Evolutionary conservation across 352 stramenopile species (phyloP).

Genomic region (Globisporangium okanoganense): DNA sequence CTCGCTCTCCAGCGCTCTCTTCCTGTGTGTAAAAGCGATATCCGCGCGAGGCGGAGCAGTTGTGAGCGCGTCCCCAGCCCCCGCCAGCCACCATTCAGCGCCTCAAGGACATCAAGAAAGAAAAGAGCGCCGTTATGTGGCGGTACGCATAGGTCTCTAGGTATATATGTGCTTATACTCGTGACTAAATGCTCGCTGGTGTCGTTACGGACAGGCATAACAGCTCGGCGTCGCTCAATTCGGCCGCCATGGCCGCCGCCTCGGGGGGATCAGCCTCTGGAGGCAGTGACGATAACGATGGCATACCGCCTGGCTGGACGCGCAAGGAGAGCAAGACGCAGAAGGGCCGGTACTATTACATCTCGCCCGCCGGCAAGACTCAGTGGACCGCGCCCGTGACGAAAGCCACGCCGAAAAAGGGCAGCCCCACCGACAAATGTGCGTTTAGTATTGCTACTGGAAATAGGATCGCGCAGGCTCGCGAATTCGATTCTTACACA

Average conservation of each 20-base stretch:
- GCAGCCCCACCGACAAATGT: neutral
- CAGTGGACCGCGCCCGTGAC: conserved; percentile 65
- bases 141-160: conserved; percentile 1
- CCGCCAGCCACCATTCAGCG: conserved; percentile 14
- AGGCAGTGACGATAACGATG: conserved; percentile 17
- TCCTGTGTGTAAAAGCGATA: conserved; percentile 7
- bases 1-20: neutral
- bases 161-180: neutral
- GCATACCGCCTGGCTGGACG: conserved; percentile 73
- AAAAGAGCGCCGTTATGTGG: conserved; percentile 17
- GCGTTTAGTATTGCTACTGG: neutral
- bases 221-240: conserved; percentile 15
- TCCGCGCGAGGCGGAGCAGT: conserved; percentile 2
- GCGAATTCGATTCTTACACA: neutral
- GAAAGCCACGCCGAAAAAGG: conserved; percentile 15
- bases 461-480: too few relatives aligned
- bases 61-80: neutral
- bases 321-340: conserved; percentile 84
- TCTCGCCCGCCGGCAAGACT: conserved; percentile 75
- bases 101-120: conserved; percentile 21
- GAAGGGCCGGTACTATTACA: conserved; percentile 84
- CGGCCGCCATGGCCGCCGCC: neutral
- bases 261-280: conserved; percentile 1
- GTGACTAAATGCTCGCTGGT: neutral
- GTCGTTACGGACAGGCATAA: conserved; percentile 12